phyloP scores from a whole-genome alignment of 306 rosid genomes.

The Sophora flavescens region DNA sequence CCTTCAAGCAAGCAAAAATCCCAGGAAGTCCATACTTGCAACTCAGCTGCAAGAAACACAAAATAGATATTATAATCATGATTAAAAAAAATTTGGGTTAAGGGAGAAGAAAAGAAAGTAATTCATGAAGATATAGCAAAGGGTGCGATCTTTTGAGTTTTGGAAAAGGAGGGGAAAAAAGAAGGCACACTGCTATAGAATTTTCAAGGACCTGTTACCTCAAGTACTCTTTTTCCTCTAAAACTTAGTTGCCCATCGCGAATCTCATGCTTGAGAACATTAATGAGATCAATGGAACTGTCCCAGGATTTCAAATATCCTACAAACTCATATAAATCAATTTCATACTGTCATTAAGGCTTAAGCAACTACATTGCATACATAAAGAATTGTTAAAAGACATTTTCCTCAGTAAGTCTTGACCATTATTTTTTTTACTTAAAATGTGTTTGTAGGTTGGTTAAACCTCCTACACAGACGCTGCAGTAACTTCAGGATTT shows the following conservation, averaged over 20 bases:
- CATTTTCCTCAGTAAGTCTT: slow-evolving; percentile 29
- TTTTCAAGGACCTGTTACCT: slow-evolving; percentile 63
- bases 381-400: background rate
- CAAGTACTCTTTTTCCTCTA: slow-evolving; percentile 96
- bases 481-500: background rate
- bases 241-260: slow-evolving; percentile 95
- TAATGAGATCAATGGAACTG: slow-evolving; percentile 85
- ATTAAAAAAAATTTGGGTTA: slow-evolving; percentile 14
- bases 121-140: slow-evolving; percentile 24
- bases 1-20: slow-evolving; percentile 96
- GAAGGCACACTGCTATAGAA: background rate
- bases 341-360: slow-evolving; percentile 16
- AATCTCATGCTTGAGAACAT: slow-evolving; percentile 89
- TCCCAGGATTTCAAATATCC: slow-evolving; percentile 89
- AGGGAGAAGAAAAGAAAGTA: slow-evolving; percentile 33
- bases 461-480: slow-evolving; percentile 13
- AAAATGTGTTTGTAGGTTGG: too few relatives aligned
- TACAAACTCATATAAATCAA: slow-evolving; percentile 48
- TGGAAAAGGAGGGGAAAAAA: background rate
- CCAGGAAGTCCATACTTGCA: slow-evolving; percentile 93
- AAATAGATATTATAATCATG: slow-evolving; percentile 37
- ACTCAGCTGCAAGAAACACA: slow-evolving; percentile 67
- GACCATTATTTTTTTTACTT: too few relatives aligned
- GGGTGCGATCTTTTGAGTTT: too few relatives aligned
- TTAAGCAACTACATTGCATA: slow-evolving; percentile 1